Evolutionary conservation across 1,139 yeast genomes (phyloP).

Genomic region (Citeromyces siamensis): DNA sequence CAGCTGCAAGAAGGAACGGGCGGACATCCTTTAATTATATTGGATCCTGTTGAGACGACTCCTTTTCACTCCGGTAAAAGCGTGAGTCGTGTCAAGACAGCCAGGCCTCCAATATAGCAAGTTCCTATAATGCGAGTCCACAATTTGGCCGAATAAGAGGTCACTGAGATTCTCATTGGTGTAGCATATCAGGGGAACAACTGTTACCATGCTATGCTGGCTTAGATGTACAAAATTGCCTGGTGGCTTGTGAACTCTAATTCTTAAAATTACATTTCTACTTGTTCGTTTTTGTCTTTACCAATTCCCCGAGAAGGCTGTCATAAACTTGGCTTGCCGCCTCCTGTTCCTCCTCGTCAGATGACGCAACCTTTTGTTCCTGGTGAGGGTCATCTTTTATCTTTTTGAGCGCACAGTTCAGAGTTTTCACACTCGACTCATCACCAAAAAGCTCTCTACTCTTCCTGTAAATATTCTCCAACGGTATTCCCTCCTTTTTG

Average conservation of each 20-base stretch:
- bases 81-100: slow-evolving; percentile 1
- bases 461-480: slow-evolving; percentile 37
- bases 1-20: slow-evolving; percentile 3
- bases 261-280: background rate
- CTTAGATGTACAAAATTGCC: too few species aligned
- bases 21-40: background rate
- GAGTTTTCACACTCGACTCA: slow-evolving; percentile 4
- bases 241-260: too few species aligned
- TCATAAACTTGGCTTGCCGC: slow-evolving; percentile 38
- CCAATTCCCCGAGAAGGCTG: slow-evolving; percentile 30
- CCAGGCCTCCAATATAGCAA: background rate
- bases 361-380: slow-evolving; percentile 7
- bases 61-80: background rate
- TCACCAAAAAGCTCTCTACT: background rate
- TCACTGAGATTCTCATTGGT: too few species aligned
- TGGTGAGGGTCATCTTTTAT: slow-evolving; percentile 9
- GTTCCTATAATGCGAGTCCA: background rate
- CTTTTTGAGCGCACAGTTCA: slow-evolving; percentile 4
- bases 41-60: background rate
- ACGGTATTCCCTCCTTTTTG: slow-evolving; percentile 36
- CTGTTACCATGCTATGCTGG: too few species aligned
- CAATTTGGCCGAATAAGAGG: too few species aligned
- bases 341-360: slow-evolving; percentile 16
- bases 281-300: slow-evolving; percentile 10
- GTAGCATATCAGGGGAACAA: too few species aligned